These are phyloP conservation scores for Andrographis paniculata DNA, from an alignment of 305 asterid species.

Conservation along the genomic window DNA sequence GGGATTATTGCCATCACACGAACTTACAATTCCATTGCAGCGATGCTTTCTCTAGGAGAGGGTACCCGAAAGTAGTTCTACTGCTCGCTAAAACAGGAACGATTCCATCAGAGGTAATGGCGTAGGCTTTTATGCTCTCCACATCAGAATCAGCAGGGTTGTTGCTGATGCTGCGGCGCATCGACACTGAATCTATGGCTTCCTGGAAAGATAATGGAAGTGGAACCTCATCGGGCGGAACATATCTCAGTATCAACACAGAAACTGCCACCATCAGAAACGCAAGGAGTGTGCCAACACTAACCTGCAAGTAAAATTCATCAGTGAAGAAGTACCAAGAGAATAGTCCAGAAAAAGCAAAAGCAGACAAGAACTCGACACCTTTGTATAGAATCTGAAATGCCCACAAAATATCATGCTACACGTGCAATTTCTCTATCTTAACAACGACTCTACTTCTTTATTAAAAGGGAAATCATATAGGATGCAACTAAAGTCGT, in stretches of 20 bases:
- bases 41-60: slow-evolving; percentile 36
- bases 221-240: slow-evolving; percentile 87
- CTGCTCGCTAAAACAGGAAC: slow-evolving; percentile 42
- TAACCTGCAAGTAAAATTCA: slow-evolving; percentile 50
- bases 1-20: slow-evolving; percentile 10
- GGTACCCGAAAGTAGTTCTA: slow-evolving; percentile 33
- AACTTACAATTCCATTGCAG: slow-evolving; percentile 41
- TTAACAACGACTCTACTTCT: too few species aligned
- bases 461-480: too few species aligned
- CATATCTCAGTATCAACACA: slow-evolving; percentile 78
- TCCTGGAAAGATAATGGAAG: slow-evolving; percentile 67
- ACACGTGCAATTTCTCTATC: too few species aligned
- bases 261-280: slow-evolving; percentile 83
- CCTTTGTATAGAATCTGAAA: too few species aligned
- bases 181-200: slow-evolving; percentile 73
- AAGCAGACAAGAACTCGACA: background rate
- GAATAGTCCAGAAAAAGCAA: background rate
- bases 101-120: slow-evolving; percentile 24
- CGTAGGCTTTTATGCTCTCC: slow-evolving; percentile 28
- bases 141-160: slow-evolving; percentile 25
- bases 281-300: slow-evolving; percentile 94
- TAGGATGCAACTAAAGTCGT: too few species aligned
- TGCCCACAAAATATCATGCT: too few species aligned
- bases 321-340: background rate
- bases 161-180: slow-evolving; percentile 28